Percentiles rank a stretch among this genome's conserved stretches.
Evolutionary conservation across 1,284 basidiomycete genomes (phyloP).

Genomic region (Cryptococcus jaspeensis): DNA sequence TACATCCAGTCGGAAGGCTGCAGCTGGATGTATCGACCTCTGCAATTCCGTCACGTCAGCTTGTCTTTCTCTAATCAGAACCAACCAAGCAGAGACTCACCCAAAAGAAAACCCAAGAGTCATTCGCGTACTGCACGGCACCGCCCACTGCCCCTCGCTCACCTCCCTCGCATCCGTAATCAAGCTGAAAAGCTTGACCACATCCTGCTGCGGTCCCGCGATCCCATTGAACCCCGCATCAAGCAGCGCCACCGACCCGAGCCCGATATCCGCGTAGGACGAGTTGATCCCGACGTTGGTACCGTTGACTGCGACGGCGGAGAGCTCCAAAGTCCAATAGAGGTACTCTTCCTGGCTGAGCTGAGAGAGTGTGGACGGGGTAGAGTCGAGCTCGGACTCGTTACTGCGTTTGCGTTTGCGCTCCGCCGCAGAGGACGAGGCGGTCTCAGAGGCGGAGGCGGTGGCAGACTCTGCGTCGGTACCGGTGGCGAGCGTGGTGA

Average conservation of each 20-base stretch:
- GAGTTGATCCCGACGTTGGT: conserved; percentile 61
- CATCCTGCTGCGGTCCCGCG: conserved; percentile 77
- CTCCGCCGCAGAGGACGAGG: background rate
- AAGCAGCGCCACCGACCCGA: conserved; percentile 67
- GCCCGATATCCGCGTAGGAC: conserved; percentile 63
- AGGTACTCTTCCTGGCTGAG: conserved; percentile 58
- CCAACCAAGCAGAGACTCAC: conserved; percentile 8
- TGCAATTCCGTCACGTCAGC: conserved; percentile 32
- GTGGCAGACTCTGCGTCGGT: background rate
- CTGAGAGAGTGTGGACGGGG: conserved; percentile 9
- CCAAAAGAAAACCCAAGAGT: conserved; percentile 73
- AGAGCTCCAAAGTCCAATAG: conserved; percentile 72
- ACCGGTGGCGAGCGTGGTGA: background rate
- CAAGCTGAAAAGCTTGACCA: conserved; percentile 63
- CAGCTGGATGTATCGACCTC: conserved; percentile 62
- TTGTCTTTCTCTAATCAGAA: background rate
- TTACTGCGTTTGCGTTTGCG: conserved; percentile 6
- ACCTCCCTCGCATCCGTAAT: conserved; percentile 71
- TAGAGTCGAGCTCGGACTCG: conserved; percentile 4
- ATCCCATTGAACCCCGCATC: conserved; percentile 78
- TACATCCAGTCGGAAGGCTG: conserved; percentile 81
- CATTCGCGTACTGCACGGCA: conserved; percentile 70
- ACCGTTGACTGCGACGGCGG: conserved; percentile 64
- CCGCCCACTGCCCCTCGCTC: conserved; percentile 68
- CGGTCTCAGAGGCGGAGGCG: conserved; percentile 1